Percentiles rank a stretch among this genome's conserved stretches.
Evolutionary conservation across 805 yeast species (phyloP).

Genomic region (Starmera dryadoides): DNA sequence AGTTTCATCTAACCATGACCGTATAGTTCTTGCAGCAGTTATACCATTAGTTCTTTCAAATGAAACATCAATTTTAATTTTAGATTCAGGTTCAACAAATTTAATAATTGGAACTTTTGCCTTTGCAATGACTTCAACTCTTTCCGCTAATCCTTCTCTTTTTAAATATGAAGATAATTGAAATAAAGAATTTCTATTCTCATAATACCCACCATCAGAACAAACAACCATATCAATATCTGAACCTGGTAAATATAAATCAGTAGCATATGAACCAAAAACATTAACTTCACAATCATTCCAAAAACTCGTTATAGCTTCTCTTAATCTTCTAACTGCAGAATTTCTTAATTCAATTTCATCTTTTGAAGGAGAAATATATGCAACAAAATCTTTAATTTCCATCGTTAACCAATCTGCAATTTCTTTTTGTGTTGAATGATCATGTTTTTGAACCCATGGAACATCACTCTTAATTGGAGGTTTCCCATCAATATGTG

Average conservation of each 20-base stretch:
- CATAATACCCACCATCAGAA: slow-evolving; percentile 51
- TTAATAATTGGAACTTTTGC: slow-evolving; percentile 95
- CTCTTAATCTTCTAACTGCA: slow-evolving; percentile 54
- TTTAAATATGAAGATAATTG: slow-evolving; percentile 67
- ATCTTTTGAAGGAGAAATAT: slow-evolving; percentile 73
- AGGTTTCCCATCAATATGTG: slow-evolving; percentile 8
- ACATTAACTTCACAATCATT: slow-evolving; percentile 72
- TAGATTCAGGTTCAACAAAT: slow-evolving; percentile 65
- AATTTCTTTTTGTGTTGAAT: slow-evolving; percentile 66
- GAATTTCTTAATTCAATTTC: slow-evolving; percentile 65
- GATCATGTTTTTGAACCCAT: slow-evolving; percentile 77
- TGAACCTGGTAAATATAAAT: slow-evolving; percentile 86
- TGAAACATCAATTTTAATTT: slow-evolving; percentile 80
- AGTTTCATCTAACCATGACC: slow-evolving; percentile 62
- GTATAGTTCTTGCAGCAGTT: slow-evolving; percentile 71
- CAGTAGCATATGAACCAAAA: slow-evolving; percentile 94
- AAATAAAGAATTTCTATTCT: slow-evolving; percentile 58
- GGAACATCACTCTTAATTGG: slow-evolving; percentile 35
- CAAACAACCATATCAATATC: slow-evolving; percentile 91
- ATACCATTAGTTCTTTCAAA: slow-evolving; percentile 82
- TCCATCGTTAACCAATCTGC: slow-evolving; percentile 86
- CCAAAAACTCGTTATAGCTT: slow-evolving; percentile 55
- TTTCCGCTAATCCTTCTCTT: slow-evolving; percentile 51
- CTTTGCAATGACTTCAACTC: slow-evolving; percentile 78
- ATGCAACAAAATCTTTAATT: slow-evolving; percentile 75